Evolutionary conservation across 768 basidiomycete species (phyloP).

Genomic region (Lactarius quietus): DNA sequence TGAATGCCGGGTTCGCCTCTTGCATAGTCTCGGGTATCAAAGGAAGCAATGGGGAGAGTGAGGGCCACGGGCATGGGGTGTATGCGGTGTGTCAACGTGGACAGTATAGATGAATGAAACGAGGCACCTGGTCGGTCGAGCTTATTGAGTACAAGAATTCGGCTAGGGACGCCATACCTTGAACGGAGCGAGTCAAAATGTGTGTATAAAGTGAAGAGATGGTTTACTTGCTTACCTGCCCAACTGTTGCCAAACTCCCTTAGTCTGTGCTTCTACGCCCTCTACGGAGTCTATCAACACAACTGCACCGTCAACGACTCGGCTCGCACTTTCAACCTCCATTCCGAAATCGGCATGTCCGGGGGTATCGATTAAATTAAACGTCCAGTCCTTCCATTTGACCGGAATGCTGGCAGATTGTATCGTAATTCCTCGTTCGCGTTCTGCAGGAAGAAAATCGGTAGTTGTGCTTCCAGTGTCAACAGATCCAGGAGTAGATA

Average conservation of each 20-base stretch:
- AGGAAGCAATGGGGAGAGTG: slow-evolving; percentile 75
- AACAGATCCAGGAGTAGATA: slow-evolving; percentile 73
- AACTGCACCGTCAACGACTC: slow-evolving; percentile 85
- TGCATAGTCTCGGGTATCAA: slow-evolving; percentile 58
- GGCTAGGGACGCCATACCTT: slow-evolving; percentile 76
- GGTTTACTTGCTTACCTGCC: slow-evolving; percentile 58
- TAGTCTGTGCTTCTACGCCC: slow-evolving; percentile 88
- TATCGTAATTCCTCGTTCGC: slow-evolving; percentile 88
- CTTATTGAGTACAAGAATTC: slow-evolving; percentile 84
- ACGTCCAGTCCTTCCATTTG: slow-evolving; percentile 77
- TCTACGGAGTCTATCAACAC: slow-evolving; percentile 88
- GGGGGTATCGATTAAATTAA: slow-evolving; percentile 88
- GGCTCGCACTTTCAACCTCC: slow-evolving; percentile 92
- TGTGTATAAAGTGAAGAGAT: slow-evolving; percentile 19
- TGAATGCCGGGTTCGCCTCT: slow-evolving; percentile 81
- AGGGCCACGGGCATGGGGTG: slow-evolving; percentile 71
- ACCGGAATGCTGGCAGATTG: slow-evolving; percentile 91
- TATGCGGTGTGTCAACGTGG: slow-evolving; percentile 67
- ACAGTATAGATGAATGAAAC: slow-evolving; percentile 64
- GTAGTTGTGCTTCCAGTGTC: slow-evolving; percentile 90
- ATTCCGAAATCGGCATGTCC: slow-evolving; percentile 96
- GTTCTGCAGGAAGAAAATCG: slow-evolving; percentile 85
- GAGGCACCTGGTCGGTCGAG: slow-evolving; percentile 86
- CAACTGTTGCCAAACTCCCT: slow-evolving; percentile 83
- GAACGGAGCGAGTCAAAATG: slow-evolving; percentile 5